These are phyloP conservation scores for Lenzites betulinus DNA, from an alignment of 768 basidiomycete genomes.

Conservation along the genomic window DNA sequence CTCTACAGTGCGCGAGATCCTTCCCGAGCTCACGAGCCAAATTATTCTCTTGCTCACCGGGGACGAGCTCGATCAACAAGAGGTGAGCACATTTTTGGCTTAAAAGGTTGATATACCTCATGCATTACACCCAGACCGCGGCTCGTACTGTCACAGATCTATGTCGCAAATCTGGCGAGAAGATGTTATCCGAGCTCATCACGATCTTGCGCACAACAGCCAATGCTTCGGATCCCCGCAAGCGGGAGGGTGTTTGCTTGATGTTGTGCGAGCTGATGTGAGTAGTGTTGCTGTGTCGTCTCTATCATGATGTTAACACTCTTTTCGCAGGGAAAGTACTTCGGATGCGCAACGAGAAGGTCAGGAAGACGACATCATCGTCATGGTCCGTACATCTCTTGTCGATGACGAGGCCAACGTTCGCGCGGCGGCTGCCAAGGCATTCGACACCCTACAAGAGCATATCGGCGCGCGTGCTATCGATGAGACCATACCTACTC, in stretches of 20 bases:
- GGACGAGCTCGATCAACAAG: slow-evolving; percentile 83
- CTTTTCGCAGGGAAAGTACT: slow-evolving; percentile 66
- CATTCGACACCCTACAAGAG: slow-evolving; percentile 92
- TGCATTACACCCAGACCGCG: slow-evolving; percentile 61
- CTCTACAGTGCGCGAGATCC: slow-evolving; percentile 86
- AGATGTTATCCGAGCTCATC: slow-evolving; percentile 82
- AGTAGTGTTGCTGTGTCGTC: slow-evolving; percentile 28
- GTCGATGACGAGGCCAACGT: slow-evolving; percentile 89
- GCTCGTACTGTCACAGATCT: slow-evolving; percentile 84
- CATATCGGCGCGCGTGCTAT: slow-evolving; percentile 89
- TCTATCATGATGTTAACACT: slow-evolving; percentile 6
- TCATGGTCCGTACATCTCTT: slow-evolving; percentile 78
- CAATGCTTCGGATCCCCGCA: slow-evolving; percentile 60
- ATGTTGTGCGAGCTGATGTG: slow-evolving; percentile 89
- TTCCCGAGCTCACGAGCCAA: slow-evolving; percentile 80
- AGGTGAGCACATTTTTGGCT: slow-evolving; percentile 48
- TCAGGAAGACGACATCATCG: slow-evolving; percentile 86
- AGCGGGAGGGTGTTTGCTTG: slow-evolving; percentile 83
- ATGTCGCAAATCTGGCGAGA: slow-evolving; percentile 95
- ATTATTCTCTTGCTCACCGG: slow-evolving; percentile 78
- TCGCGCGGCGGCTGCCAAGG: slow-evolving; percentile 84
- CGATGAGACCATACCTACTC: slow-evolving; percentile 94
- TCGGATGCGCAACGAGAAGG: slow-evolving; percentile 83
- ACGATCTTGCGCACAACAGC: slow-evolving; percentile 72
- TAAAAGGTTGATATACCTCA: background rate